Evolutionary conservation across 2,329 filamentous ascomycete genomes (phyloP).

Genomic region (Pestalotiopsis sp.): DNA sequence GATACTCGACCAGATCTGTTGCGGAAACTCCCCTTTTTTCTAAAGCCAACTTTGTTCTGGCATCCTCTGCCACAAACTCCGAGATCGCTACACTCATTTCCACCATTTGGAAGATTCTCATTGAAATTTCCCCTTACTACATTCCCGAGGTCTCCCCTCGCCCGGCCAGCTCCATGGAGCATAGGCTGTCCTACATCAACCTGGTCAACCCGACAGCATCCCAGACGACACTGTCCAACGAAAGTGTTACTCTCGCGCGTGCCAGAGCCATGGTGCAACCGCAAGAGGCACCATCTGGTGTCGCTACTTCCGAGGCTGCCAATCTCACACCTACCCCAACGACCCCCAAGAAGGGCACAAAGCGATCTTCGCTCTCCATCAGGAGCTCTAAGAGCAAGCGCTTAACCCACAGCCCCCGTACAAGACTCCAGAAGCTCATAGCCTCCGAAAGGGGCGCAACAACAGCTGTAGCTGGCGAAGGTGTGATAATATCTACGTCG

Average conservation of each 20-base stretch:
- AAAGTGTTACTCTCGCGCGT: conserved; percentile 24
- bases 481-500: neutral
- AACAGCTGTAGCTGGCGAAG: neutral
- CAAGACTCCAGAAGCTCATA: conserved; percentile 30
- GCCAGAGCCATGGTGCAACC: conserved; percentile 30
- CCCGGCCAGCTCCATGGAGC: conserved; percentile 5
- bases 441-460: conserved; percentile 18
- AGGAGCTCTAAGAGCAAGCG: conserved; percentile 28
- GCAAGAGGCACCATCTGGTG: neutral
- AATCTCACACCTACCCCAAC: neutral
- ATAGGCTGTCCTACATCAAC: conserved; percentile 11
- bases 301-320: conserved; percentile 18
- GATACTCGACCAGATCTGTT: conserved; percentile 21
- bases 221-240: conserved; percentile 15
- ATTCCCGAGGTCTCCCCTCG: conserved; percentile 37
- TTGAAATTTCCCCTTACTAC: conserved; percentile 50
- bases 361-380: conserved; percentile 25
- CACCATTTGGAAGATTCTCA: conserved; percentile 52
- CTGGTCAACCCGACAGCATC: conserved; percentile 19
- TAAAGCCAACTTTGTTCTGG: conserved; percentile 60
- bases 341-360: conserved; percentile 1
- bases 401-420: conserved; percentile 33
- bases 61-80: conserved; percentile 54
- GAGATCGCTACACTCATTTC: conserved; percentile 59
- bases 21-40: conserved; percentile 40